Percentiles rank a stretch among this genome's conserved stretches.
These are phyloP conservation scores for Aspergillus jensenii DNA, from an alignment of 2,329 filamentous ascomycete genomes.

Conservation along the genomic window DNA sequence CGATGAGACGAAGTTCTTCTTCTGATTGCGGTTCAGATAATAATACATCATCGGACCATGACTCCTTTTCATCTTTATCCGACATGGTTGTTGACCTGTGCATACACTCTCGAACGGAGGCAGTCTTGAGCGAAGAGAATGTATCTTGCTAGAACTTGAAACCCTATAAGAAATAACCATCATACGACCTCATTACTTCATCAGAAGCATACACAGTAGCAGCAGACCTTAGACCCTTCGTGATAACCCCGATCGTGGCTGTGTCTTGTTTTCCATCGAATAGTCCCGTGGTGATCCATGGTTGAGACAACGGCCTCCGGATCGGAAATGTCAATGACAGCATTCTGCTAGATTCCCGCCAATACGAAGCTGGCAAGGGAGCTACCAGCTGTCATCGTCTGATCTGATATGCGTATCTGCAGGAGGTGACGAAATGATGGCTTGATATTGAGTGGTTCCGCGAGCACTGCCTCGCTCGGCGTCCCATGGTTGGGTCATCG, in stretches of 20 bases:
- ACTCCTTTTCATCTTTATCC: not conserved
- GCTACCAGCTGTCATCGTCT: not conserved
- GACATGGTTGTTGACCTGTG: not conserved
- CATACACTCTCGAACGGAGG: too few relatives aligned
- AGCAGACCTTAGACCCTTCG: not conserved
- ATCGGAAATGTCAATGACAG: not conserved
- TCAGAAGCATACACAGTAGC: too few relatives aligned
- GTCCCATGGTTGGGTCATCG: not conserved
- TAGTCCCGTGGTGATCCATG: not conserved
- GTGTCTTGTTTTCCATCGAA: not conserved
- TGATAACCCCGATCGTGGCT: not conserved
- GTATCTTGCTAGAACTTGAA: not conserved
- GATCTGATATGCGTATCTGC: slow-evolving; percentile 22
- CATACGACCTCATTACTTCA: too few relatives aligned
- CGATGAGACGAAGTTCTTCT: slow-evolving; percentile 69
- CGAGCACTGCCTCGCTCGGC: slow-evolving; percentile 9
- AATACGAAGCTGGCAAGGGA: not conserved
- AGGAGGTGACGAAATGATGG: slow-evolving; percentile 1
- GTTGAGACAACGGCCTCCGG: not conserved
- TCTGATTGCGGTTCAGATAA: slow-evolving; percentile 75
- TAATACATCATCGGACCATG: slow-evolving; percentile 56
- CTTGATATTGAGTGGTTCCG: not conserved
- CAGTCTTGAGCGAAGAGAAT: not conserved
- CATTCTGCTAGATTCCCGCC: not conserved
- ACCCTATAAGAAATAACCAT: not conserved